Base-by-base conservation (phyloP, 2,329 filamentous ascomycete genomes). In the Botryotinia globosa region DNA sequence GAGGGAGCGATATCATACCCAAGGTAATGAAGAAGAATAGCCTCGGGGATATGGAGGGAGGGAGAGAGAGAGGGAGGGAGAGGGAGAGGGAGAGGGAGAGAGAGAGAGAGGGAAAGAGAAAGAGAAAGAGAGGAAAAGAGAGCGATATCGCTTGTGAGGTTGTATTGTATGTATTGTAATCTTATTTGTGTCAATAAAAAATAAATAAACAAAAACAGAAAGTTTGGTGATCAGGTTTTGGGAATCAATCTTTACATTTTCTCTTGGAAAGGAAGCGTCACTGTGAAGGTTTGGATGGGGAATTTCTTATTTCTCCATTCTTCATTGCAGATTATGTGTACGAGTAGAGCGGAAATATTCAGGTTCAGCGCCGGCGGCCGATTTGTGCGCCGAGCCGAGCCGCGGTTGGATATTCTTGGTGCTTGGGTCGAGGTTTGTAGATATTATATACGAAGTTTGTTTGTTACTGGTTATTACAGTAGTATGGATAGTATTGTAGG, bases 61-160 rank as follows among this genome's bases (percentile, higher is more conserved):
- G 12, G 37, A 34, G n/a, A 62, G 25, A 5, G 14, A 62, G 9
- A 39, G 37, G 9, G 9, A 39, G 12, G 2, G 37, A 39, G 37
- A 39, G 9, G 1, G 37, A 37, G 37, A 39, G 9, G 1, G 37
- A 37, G n/a, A 62, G 37, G 12, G 37, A 34, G n/a, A 62, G 25
- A 5, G 14, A 62, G 9, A 39, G 37, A 7, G 9, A 39, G 12
- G 2, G n/a, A 62, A 10, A 39, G 37, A 10, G 12, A 39, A 39
- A 10, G 37, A 39, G 37, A 39, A 39, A 10, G 37, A 37, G 34
- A 37, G 25, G 4, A 12, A 39, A 14, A n/a, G 2, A 62, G 25
- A n/a, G 61, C 61, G 61, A 63, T 63, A 63, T 63, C 61, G 61
- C 61, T 29, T 44, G 6, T 29, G n/a, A 29, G 51, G 61, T 56